Evolutionary conservation across 2,329 filamentous ascomycete genomes (phyloP).

Genomic region (Epichloe sp.): DNA sequence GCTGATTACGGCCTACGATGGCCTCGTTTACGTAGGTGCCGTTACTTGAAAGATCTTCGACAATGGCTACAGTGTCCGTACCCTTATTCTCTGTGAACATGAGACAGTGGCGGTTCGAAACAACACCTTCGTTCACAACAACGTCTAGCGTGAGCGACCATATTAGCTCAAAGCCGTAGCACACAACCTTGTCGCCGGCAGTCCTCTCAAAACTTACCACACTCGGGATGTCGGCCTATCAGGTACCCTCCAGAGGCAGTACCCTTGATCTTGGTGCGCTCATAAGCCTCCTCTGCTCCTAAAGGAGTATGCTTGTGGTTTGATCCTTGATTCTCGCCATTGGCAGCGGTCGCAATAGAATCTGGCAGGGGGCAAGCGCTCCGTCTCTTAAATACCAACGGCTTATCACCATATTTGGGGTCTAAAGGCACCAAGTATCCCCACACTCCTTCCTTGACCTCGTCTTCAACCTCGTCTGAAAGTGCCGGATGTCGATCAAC

Average conservation of each 20-base stretch:
- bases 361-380: conserved; percentile 52
- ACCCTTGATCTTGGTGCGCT: conserved; percentile 46
- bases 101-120: conserved; percentile 77
- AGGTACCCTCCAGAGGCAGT: conserved; percentile 71
- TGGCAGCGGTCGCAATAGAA: conserved; percentile 21
- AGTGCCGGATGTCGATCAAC: conserved; percentile 58
- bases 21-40: conserved; percentile 93
- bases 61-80: conserved; percentile 51
- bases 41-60: conserved; percentile 92
- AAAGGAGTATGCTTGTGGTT: conserved; percentile 33
- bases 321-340: conserved; percentile 24
- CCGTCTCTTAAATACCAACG: conserved; percentile 59
- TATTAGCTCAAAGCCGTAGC: not conserved
- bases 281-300: conserved; percentile 46
- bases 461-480: conserved; percentile 73
- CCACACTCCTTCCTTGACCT: conserved; percentile 79
- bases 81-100: conserved; percentile 50
- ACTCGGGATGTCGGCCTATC: conserved; percentile 86
- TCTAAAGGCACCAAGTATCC: conserved; percentile 83
- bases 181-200: not conserved
- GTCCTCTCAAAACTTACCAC: conserved; percentile 46
- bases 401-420: conserved; percentile 52
- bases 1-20: conserved; percentile 81
- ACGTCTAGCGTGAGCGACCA: conserved; percentile 36
- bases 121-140: conserved; percentile 59